Evolutionary conservation across 805 yeast genomes (phyloP).

Genomic region (Millerozyma miso): DNA sequence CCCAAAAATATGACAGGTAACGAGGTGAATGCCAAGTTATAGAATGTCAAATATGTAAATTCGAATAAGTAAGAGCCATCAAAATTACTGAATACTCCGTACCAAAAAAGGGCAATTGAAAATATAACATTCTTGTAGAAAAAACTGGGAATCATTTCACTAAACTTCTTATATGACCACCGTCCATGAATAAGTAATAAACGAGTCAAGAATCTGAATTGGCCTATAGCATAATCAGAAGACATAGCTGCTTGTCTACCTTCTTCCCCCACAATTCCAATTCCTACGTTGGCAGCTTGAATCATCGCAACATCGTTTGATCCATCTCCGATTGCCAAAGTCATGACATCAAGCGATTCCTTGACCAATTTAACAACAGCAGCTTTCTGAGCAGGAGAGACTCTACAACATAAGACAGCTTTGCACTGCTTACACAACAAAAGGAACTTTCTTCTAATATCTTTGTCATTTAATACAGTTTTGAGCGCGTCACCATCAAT

Average conservation of each 20-base stretch:
- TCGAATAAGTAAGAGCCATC: conserved; percentile 80
- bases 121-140: conserved; percentile 77
- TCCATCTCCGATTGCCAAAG: conserved; percentile 85
- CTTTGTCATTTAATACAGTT: conserved; percentile 37
- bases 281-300: conserved; percentile 83
- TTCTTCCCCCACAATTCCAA: conserved; percentile 90
- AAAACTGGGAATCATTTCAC: conserved; percentile 81
- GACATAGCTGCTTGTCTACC: conserved; percentile 89
- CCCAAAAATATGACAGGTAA: conserved; percentile 76
- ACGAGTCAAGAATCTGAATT: conserved; percentile 66
- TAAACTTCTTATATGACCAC: conserved; percentile 79
- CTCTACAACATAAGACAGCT: conserved; percentile 82
- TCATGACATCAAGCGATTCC: conserved; percentile 71
- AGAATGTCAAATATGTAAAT: conserved; percentile 75
- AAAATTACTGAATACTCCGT: conserved; percentile 66
- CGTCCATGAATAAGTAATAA: conserved; percentile 75
- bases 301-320: conserved; percentile 90
- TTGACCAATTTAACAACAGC: conserved; percentile 79
- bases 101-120: conserved; percentile 75
- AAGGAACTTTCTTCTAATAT: conserved; percentile 54
- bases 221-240: conserved; percentile 82
- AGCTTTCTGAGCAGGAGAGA: conserved; percentile 84
- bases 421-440: conserved; percentile 74
- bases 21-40: conserved; percentile 79
- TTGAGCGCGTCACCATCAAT: conserved; percentile 77